Evolutionary conservation across 306 rosid genomes (phyloP).

Genomic region (Luffa acutangula): DNA sequence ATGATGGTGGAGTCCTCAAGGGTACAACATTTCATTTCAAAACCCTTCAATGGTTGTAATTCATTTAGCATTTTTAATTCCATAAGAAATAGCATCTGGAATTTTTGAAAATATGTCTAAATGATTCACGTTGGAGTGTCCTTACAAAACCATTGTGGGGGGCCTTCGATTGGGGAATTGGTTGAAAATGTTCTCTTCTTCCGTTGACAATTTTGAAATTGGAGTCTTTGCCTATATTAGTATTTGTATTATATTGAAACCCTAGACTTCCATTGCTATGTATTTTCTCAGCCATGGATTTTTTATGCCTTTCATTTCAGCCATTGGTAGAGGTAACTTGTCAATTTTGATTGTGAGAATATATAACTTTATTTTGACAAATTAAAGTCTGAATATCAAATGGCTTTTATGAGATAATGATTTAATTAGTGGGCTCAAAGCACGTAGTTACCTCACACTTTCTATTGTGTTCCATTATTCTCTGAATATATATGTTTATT

Average conservation of each 20-base stretch:
- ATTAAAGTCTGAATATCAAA: neutral
- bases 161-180: neutral
- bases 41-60: neutral
- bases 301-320: neutral
- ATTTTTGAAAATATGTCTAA: neutral
- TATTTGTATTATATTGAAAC: neutral
- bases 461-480: neutral
- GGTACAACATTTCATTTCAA: neutral
- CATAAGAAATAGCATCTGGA: neutral
- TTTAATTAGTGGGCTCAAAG: slow-evolving; percentile 3
- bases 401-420: neutral
- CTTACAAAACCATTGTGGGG: neutral
- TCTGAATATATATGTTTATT: neutral
- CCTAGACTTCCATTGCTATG: neutral
- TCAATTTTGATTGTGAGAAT: neutral
- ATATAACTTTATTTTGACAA: neutral
- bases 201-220: neutral
- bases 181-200: neutral
- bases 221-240: neutral
- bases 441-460: neutral
- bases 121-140: neutral
- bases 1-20: neutral
- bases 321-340: slow-evolving; percentile 3
- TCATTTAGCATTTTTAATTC: neutral
- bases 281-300: neutral